Base-by-base conservation (phyloP, 495 filamentous ascomycete species). In the Hypoxylon fuscum region DNA sequence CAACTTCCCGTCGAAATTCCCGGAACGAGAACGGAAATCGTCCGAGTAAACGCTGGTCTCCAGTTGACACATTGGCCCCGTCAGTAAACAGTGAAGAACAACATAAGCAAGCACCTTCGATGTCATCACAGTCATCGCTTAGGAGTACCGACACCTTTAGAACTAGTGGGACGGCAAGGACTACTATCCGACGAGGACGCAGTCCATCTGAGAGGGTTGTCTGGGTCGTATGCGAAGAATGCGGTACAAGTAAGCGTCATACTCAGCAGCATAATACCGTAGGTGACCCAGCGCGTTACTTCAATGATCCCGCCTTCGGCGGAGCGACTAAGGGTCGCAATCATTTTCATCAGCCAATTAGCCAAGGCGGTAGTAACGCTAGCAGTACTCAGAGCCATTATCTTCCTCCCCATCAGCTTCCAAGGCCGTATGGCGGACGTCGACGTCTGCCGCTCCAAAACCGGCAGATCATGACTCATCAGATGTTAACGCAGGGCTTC, bases 191-290 rank as follows among this genome's bases (percentile, higher is more conserved):
- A 14, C 62, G 54, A 15, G 69, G 69, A 3, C 60, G 53, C 40
- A 67, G 66, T 37, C 64, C 66, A 17, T 69, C 69, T 12, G 66
- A 72, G 32, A 59, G 54, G 15, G 62, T 72, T 7, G 69, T 72
- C 15, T 72, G 69, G 69, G 55, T 72, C 38, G 69, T 72, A 11
- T 72, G 69, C 27, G 69, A 72, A 18, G 69, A 69, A 52, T 72
- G 69, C 46, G 69, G 69, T 15, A 72, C 69, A 7, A 72, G 62
- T 35, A 69, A 69, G 25, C 69, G 66, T 21, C 69, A 69, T 22
- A 59, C 56, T 14, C 66, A 72, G 48, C 59, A 59, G 12, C 69
- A 56, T 15, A 59, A 35, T 1, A 35, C 31, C 34, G 17, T 66
- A n/a, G 66, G 69, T 11, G 69, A 72, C 46, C 69, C 69, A 25